Conservation (phyloP, 1,284 basidiomycete species). For the Ganoderma sp. region DNA sequence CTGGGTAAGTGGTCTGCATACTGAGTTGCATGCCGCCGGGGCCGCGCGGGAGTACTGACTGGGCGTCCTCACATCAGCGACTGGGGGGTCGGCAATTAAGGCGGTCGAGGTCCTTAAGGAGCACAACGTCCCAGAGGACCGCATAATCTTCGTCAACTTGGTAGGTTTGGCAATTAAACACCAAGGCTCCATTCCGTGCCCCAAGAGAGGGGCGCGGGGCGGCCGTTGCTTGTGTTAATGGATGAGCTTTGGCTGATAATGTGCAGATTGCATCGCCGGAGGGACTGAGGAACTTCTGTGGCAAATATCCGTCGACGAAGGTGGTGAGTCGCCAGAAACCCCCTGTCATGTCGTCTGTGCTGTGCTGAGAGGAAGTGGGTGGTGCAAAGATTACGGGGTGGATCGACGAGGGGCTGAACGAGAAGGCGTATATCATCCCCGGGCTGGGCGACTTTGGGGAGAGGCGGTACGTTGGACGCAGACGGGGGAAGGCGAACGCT, state of each 20-base stretch:
- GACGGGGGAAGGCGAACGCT: neutral
- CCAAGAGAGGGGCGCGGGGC: neutral
- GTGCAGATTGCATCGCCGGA: constrained; percentile 88
- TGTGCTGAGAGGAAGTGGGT: constrained; percentile 13
- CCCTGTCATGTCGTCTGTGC: neutral
- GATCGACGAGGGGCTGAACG: constrained; percentile 95
- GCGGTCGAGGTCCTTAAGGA: constrained; percentile 94
- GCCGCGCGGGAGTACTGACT: neutral
- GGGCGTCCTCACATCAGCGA: constrained; percentile 59
- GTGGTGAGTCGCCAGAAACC: constrained; percentile 62
- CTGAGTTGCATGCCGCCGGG: constrained; percentile 3
- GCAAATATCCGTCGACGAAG: constrained; percentile 80
- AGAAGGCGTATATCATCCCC: constrained; percentile 87
- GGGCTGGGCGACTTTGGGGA: constrained; percentile 94
- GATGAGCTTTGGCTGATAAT: constrained; percentile 5
- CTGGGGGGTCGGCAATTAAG: constrained; percentile 97
- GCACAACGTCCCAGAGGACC: constrained; percentile 86
- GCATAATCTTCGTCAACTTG: constrained; percentile 97
- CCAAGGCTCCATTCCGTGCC: constrained; percentile 1
- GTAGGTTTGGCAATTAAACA: constrained; percentile 50
- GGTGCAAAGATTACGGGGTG: constrained; percentile 84
- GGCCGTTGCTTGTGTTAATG: neutral
- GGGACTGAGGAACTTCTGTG: constrained; percentile 85
- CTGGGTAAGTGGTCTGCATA: constrained; percentile 67
- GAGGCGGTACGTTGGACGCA: constrained; percentile 58